Evolutionary conservation across 805 yeast species (phyloP).

Genomic region (Osmozyma mogii): DNA sequence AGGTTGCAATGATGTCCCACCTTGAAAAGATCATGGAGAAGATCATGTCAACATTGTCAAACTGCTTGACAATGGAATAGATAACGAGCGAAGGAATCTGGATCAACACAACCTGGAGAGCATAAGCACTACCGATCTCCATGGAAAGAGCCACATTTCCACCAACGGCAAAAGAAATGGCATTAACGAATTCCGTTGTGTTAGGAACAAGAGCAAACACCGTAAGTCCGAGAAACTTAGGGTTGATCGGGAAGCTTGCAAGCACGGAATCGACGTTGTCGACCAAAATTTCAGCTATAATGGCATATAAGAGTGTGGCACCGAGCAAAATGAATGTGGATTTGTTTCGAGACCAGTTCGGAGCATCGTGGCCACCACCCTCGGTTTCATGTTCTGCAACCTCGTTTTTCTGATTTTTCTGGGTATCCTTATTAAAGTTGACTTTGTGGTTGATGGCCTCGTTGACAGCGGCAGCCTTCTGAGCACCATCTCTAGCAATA

Average conservation of each 20-base stretch:
- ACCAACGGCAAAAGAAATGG: conserved; percentile 91
- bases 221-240: conserved; percentile 87
- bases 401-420: conserved; percentile 5
- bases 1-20: conserved; percentile 87
- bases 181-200: conserved; percentile 93
- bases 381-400: conserved; percentile 18
- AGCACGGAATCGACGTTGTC: conserved; percentile 88
- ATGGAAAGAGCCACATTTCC: conserved; percentile 94
- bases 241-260: conserved; percentile 69
- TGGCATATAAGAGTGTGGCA: conserved; percentile 82
- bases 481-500: no score
- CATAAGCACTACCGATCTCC: conserved; percentile 98
- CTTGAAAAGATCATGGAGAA: conserved; percentile 86
- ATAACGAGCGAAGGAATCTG: conserved; percentile 89
- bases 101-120: conserved; percentile 85
- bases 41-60: conserved; percentile 37
- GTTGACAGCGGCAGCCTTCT: background rate
- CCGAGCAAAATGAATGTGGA: conserved; percentile 74
- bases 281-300: conserved; percentile 90
- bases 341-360: conserved; percentile 89
- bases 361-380: conserved; percentile 87
- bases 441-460: conserved; percentile 2
- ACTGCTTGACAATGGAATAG: conserved; percentile 48
- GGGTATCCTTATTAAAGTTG: background rate
- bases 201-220: conserved; percentile 95